These are phyloP conservation scores for Mucor plumbeus DNA, from an alignment of 371 early-diverging fungal species.

Conservation along the genomic window DNA sequence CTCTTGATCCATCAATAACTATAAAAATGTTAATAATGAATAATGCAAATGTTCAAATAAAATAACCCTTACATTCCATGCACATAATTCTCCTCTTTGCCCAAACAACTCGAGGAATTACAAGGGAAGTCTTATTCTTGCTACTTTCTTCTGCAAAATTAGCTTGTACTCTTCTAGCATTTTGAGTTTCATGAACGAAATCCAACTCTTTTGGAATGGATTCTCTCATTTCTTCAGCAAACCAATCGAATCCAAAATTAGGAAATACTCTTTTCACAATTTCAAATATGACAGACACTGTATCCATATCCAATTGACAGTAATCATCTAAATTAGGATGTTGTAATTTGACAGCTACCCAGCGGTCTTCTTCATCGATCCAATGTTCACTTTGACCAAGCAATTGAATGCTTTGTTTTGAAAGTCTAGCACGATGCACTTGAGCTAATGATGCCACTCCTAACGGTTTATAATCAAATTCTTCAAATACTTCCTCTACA, in stretches of 20 bases:
- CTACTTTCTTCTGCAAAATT: slow-evolving; percentile 60
- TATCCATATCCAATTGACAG: slow-evolving; percentile 80
- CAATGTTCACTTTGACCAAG: slow-evolving; percentile 27
- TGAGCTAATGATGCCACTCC: slow-evolving; percentile 90
- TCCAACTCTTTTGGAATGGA: slow-evolving; percentile 89
- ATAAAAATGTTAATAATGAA: not conserved
- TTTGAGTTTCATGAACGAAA: slow-evolving; percentile 79
- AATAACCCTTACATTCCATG: slow-evolving; percentile 73
- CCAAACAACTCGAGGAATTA: slow-evolving; percentile 74
- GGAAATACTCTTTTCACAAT: slow-evolving; percentile 77
- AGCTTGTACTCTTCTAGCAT: slow-evolving; percentile 65
- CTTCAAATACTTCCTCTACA: slow-evolving; percentile 67
- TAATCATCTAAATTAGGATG: slow-evolving; percentile 81
- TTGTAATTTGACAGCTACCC: slow-evolving; percentile 93
- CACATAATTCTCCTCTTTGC: slow-evolving; percentile 67
- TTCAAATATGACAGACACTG: slow-evolving; percentile 67
- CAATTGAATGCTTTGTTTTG: slow-evolving; percentile 42
- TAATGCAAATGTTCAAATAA: not conserved
- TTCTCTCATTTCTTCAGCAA: slow-evolving; percentile 86
- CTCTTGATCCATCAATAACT: slow-evolving; percentile 73
- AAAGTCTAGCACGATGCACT: slow-evolving; percentile 77
- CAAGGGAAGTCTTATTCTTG: slow-evolving; percentile 43
- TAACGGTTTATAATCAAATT: slow-evolving; percentile 76
- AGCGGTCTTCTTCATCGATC: slow-evolving; percentile 35
- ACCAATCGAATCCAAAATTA: slow-evolving; percentile 90